Evolutionary conservation across 495 filamentous ascomycete species (phyloP).

Genomic region (Sphaerosporella brunnea): DNA sequence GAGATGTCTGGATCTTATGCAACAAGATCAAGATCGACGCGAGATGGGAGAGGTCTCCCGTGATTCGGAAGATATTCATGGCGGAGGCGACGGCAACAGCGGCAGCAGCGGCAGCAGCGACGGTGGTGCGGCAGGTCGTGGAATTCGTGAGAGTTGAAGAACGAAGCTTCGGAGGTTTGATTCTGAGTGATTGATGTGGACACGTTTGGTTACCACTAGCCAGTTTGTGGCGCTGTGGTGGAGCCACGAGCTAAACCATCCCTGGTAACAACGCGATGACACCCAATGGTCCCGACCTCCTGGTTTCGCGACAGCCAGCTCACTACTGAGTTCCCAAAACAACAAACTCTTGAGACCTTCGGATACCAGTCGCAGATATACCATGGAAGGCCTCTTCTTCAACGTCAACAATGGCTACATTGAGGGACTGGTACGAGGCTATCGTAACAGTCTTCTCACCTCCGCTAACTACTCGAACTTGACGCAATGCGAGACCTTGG

Average conservation of each 20-base stretch:
- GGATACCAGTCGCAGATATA: no score
- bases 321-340: no score
- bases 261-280: no score
- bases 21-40: slow-evolving; percentile 85
- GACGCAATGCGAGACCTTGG: slow-evolving; percentile 95
- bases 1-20: slow-evolving; percentile 68
- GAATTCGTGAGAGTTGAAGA: neutral
- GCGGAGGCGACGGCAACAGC: neutral
- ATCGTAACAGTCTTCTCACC: slow-evolving; percentile 84
- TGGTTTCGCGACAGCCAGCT: no score
- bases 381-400: slow-evolving; percentile 90
- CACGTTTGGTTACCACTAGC: no score
- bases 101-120: neutral
- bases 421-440: slow-evolving; percentile 91
- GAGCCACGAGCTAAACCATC: no score
- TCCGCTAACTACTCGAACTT: slow-evolving; percentile 86
- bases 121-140: neutral
- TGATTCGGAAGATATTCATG: slow-evolving; percentile 9
- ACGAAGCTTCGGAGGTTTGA: neutral
- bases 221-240: no score
- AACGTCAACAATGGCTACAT: slow-evolving; percentile 96
- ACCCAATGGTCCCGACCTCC: no score
- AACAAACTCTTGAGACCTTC: no score
- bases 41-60: slow-evolving; percentile 71
- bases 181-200: neutral